These are phyloP conservation scores for Epichloe typhina DNA, from an alignment of 2,329 filamentous ascomycete genomes.

Conservation along the genomic window DNA sequence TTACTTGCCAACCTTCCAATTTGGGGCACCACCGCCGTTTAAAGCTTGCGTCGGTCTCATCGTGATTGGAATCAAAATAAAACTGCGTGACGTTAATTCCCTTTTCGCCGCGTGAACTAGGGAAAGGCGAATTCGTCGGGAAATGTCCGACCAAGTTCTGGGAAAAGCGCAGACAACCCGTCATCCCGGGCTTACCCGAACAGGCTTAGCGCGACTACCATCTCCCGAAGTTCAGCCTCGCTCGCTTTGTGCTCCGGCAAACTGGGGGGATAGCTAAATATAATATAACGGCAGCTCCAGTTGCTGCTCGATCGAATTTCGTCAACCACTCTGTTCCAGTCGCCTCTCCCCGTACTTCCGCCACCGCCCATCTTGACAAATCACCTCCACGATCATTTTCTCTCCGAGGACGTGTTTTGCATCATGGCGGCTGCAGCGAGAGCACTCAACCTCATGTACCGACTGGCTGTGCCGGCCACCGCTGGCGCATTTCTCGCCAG, in stretches of 20 bases:
- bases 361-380: neutral
- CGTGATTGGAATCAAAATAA: conserved; percentile 15
- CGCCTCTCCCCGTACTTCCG: neutral
- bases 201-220: conserved; percentile 16
- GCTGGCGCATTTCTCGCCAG: conserved; percentile 55
- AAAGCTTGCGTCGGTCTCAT: conserved; percentile 30
- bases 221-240: conserved; percentile 12
- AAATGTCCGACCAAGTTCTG: conserved; percentile 8
- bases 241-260: neutral
- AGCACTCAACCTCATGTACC: conserved; percentile 48
- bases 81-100: conserved; percentile 12
- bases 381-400: neutral
- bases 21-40: conserved; percentile 19
- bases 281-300: neutral
- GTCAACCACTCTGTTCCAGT: neutral
- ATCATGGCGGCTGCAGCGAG: conserved; percentile 41
- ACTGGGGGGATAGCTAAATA: neutral
- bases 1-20: conserved; percentile 22
- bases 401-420: neutral
- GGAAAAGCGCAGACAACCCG: conserved; percentile 13
- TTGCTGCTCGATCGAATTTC: neutral
- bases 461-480: conserved; percentile 59
- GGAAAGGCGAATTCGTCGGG: conserved; percentile 7
- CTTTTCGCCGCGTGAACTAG: conserved; percentile 10
- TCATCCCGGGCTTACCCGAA: conserved; percentile 22